Conservation (phyloP, 441 rosid genomes). For the Croton laevigatus region DNA sequence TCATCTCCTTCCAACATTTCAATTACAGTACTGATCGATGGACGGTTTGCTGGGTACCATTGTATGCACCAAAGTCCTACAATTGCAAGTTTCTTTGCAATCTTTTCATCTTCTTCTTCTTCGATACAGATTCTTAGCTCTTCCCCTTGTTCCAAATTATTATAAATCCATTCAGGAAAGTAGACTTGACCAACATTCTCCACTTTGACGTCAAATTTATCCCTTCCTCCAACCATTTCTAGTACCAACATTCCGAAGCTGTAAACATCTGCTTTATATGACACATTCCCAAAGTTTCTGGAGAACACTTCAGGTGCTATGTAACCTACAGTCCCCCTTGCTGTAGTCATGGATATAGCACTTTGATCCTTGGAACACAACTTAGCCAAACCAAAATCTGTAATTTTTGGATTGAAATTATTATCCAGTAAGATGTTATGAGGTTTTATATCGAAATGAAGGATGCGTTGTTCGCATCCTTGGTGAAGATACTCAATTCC, state of each 20-base stretch:
- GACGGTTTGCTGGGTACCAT: conserved; percentile 31
- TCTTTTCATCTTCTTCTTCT: conserved; percentile 20
- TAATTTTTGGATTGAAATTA: conserved; percentile 19
- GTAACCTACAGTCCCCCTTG: conserved; percentile 27
- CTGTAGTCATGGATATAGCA: conserved; percentile 20
- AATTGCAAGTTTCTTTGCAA: conserved; percentile 30
- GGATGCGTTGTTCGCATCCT: background rate
- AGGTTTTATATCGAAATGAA: conserved; percentile 19
- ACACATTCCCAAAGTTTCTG: conserved; percentile 25
- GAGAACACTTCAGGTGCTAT: conserved; percentile 26
- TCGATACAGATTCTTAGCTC: conserved; percentile 21
- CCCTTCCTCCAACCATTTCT: conserved; percentile 25
- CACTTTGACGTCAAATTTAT: conserved; percentile 6
- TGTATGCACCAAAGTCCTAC: conserved; percentile 34
- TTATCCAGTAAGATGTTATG: conserved; percentile 17
- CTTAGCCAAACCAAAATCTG: conserved; percentile 18
- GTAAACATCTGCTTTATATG: conserved; percentile 27
- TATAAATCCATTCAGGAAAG: conserved; percentile 24
- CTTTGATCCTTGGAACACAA: conserved; percentile 20
- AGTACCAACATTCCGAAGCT: conserved; percentile 26
- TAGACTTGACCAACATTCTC: conserved; percentile 3
- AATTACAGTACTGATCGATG: conserved; percentile 30
- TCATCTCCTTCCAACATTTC: conserved; percentile 35
- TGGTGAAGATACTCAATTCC: conserved; percentile 1
- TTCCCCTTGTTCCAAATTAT: conserved; percentile 18